These are phyloP conservation scores for Phellopilus nigrolimitatus DNA, from an alignment of 1,284 basidiomycete species.

Conservation along the genomic window DNA sequence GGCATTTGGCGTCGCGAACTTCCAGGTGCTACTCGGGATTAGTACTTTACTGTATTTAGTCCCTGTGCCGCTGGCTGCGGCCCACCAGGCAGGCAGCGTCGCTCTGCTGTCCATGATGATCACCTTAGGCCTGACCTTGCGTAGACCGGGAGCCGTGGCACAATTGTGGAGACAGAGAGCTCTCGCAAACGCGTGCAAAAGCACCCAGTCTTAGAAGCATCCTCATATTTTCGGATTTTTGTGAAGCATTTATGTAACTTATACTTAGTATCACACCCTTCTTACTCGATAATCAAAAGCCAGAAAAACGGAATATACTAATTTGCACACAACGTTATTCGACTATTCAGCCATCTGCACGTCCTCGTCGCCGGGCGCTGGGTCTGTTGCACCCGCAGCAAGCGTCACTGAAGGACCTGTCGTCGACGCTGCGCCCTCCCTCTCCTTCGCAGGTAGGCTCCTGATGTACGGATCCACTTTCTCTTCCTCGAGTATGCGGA, in stretches of 20 bases:
- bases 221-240: slow-evolving; percentile 6
- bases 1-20: slow-evolving; percentile 78
- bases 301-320: slow-evolving; percentile 1
- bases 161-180: slow-evolving; percentile 45
- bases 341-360: slow-evolving; percentile 72
- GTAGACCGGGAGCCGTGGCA: slow-evolving; percentile 70
- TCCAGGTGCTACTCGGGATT: slow-evolving; percentile 89
- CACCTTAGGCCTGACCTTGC: slow-evolving; percentile 69
- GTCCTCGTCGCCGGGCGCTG: slow-evolving; percentile 55
- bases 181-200: not conserved
- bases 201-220: not conserved
- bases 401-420: slow-evolving; percentile 34
- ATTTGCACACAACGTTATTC: slow-evolving; percentile 6
- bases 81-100: slow-evolving; percentile 94
- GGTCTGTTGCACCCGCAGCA: slow-evolving; percentile 26
- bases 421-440: slow-evolving; percentile 35
- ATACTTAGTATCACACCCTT: not conserved
- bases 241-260: slow-evolving; percentile 5
- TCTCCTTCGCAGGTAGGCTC: slow-evolving; percentile 65
- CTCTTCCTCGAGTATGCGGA: slow-evolving; percentile 80
- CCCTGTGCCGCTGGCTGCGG: slow-evolving; percentile 86
- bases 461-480: slow-evolving; percentile 65
- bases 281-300: slow-evolving; percentile 1
- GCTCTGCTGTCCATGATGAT: slow-evolving; percentile 83
- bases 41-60: slow-evolving; percentile 92